These are phyloP conservation scores for Colletotrichum sp. DNA, from an alignment of 2,329 filamentous ascomycete genomes.

Conservation along the genomic window DNA sequence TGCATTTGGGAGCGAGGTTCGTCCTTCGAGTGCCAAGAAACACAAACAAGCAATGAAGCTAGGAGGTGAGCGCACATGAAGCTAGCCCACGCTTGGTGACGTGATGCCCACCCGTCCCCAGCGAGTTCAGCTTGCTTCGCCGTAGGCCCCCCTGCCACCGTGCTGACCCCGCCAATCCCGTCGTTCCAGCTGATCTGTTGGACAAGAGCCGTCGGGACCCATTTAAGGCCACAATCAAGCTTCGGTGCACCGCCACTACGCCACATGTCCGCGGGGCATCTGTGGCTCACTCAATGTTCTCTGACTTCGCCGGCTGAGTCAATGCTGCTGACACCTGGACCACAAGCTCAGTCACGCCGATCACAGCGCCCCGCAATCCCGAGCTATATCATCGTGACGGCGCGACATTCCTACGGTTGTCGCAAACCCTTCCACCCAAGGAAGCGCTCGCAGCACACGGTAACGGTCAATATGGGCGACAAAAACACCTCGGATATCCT, in stretches of 20 bases:
- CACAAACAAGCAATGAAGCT: slow-evolving; percentile 4
- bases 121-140: background rate
- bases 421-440: background rate
- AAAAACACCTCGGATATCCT: slow-evolving; percentile 48
- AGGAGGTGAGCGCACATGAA: background rate
- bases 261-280: background rate
- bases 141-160: background rate
- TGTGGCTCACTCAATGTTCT: background rate
- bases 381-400: slow-evolving; percentile 5
- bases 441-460: background rate
- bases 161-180: background rate
- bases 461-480: slow-evolving; percentile 37
- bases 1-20: background rate
- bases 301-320: slow-evolving; percentile 16
- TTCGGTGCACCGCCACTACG: background rate
- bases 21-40: slow-evolving; percentile 8
- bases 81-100: slow-evolving; percentile 17
- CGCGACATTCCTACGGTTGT: background rate
- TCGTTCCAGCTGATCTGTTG: background rate
- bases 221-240: background rate
- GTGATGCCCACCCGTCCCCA: slow-evolving; percentile 6
- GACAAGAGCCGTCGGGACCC: background rate
- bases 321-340: background rate
- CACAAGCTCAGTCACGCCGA: slow-evolving; percentile 2
- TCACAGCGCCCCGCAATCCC: background rate